Base-by-base conservation (phyloP, 1,284 basidiomycete species). In the Mycosarcoma mackinlayi region DNA sequence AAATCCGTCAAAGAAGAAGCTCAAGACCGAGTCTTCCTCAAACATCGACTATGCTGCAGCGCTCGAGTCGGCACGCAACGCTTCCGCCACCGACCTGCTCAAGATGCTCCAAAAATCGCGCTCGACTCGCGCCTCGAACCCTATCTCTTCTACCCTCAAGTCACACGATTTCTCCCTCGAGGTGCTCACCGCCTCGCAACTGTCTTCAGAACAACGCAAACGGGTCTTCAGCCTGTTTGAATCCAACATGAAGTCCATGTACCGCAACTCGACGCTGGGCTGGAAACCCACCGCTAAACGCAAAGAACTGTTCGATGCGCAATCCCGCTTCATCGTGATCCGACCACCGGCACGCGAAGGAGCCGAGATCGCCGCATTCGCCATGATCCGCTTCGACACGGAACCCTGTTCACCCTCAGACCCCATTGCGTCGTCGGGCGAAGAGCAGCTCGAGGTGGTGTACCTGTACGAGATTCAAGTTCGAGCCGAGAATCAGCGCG, bases 381-480 rank as follows among this genome's bases (percentile, higher is more conserved):
- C 44, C 10, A 72, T 72, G 69, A 56, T 62, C 21, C 16, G 63
- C 0, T 72, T 72, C 45, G 69, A 72, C 39, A 72, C 69, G 3
- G 69, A 72, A 30, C 59, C 58, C 13, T 67, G 55, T 14, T 24
- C 31, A 0, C 28, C 28, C 0, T 25, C 21, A 1, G 69, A 72
- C 39, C 37, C 59, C 8, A 41, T 44, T 3, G 46, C 52, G 2
- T 23, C 30, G 4, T 6, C 21, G 24, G 58, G 59, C 1, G 69
- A 59, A 33, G 16, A 48, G 21, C 18, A 63, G 39, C 40, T 72
- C 2, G 63, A 72, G 38, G 63, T 72, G 25, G 41, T 58, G 18
- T 72, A 72, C 42, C 50, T 71, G 45, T 72, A 72, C 53, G 69
- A 72, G 25, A 59, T 72, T 21, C 69, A 72, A 25, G 38, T 72